Evolutionary conservation across 352 stramenopile genomes (phyloP).

Genomic region (Pythium rishiriense): DNA sequence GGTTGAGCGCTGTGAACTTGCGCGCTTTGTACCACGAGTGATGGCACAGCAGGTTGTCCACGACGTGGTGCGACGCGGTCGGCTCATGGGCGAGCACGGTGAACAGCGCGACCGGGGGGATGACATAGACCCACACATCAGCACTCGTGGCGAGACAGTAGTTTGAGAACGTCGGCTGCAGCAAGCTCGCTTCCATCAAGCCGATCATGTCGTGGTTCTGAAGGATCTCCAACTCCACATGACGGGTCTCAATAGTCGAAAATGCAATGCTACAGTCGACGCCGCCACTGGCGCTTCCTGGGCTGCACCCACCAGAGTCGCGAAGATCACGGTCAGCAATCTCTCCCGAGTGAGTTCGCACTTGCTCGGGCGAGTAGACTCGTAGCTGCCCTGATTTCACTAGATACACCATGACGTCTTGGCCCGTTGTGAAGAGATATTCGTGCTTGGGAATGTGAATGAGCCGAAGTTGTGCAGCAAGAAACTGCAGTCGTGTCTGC

Average conservation of each 20-base stretch:
- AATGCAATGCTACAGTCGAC: neutral
- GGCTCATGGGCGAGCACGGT: constrained; percentile 41
- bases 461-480: constrained; percentile 43
- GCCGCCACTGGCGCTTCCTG: too few species aligned
- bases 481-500: constrained; percentile 36
- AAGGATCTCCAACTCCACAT: constrained; percentile 61
- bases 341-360: constrained; percentile 13
- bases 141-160: constrained; percentile 46
- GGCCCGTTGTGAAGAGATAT: constrained; percentile 58
- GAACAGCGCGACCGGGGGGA: constrained; percentile 38
- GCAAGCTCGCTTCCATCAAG: constrained; percentile 39
- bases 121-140: constrained; percentile 32
- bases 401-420: constrained; percentile 46
- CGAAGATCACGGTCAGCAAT: neutral
- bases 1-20: constrained; percentile 58
- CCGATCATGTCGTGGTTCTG: constrained; percentile 47
- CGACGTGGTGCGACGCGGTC: constrained; percentile 32
- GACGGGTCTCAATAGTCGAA: constrained; percentile 28
- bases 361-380: constrained; percentile 39
- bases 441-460: constrained; percentile 39
- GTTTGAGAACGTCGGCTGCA: constrained; percentile 41
- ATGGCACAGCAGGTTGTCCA: constrained; percentile 44
- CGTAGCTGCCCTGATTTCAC: constrained; percentile 46
- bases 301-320: neutral
- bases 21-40: constrained; percentile 56